Conservation (phyloP, 2,329 filamentous ascomycete genomes). For the Talaromyces pinophilus region DNA sequence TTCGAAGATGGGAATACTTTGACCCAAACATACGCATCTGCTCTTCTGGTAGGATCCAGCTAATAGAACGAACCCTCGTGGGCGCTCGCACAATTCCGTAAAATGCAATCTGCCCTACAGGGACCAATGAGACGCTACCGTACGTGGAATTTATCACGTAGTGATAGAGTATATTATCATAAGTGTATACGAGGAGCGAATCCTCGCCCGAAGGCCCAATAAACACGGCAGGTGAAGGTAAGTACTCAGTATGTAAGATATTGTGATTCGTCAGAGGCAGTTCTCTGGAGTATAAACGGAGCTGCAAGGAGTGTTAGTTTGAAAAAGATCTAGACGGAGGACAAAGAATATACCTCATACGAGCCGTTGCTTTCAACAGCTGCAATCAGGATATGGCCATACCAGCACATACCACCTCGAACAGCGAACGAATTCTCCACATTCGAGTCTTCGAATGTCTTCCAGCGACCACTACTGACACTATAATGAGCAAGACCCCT, state of each 20-base stretch:
- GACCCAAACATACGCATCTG: constrained; percentile 64
- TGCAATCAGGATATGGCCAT: constrained; percentile 90
- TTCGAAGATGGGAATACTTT: constrained; percentile 20
- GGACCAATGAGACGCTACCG: constrained; percentile 73
- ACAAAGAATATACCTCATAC: constrained; percentile 62
- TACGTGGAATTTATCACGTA: constrained; percentile 78
- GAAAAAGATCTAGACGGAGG: neutral
- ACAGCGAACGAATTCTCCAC: constrained; percentile 91
- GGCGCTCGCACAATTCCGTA: constrained; percentile 95
- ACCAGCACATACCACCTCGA: constrained; percentile 97
- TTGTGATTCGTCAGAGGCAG: constrained; percentile 71
- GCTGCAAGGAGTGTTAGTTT: constrained; percentile 40
- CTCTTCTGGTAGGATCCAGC: constrained; percentile 91
- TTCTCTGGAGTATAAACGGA: constrained; percentile 92
- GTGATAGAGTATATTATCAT: constrained; percentile 93
- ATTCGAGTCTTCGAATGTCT: constrained; percentile 79
- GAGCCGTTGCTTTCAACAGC: constrained; percentile 83
- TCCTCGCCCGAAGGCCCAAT: constrained; percentile 89
- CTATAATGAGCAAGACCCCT: constrained; percentile 94
- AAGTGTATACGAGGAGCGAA: constrained; percentile 92
- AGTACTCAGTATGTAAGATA: constrained; percentile 71
- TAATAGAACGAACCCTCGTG: constrained; percentile 85
- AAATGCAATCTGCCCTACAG: constrained; percentile 97
- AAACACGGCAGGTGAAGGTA: constrained; percentile 85
- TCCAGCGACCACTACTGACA: constrained; percentile 91